phyloP scores from a whole-genome alignment of 164 flowering plant genomes.

The Stephania japonica region DNA sequence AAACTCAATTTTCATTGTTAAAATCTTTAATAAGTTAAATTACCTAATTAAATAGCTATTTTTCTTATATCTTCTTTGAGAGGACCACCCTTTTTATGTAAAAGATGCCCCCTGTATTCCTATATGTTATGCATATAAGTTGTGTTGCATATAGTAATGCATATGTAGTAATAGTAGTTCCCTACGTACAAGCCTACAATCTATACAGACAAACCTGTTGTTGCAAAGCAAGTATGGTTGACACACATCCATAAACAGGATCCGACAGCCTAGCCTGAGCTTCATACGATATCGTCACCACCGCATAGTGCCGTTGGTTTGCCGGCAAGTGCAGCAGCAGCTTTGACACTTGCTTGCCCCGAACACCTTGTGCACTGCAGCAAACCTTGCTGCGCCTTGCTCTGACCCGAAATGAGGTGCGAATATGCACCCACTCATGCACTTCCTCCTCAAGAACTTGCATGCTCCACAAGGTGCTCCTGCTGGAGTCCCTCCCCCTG shows the following conservation, averaged over 20 bases:
- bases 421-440: constrained; percentile 73
- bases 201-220: constrained; percentile 60
- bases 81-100: no score
- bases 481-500: no score
- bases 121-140: no score
- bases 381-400: constrained; percentile 85
- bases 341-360: constrained; percentile 94
- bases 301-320: constrained; percentile 73
- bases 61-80: no score
- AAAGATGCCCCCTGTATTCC: no score
- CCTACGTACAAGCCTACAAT: no score
- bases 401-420: constrained; percentile 85
- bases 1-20: no score
- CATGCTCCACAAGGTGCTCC: constrained; percentile 97
- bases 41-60: no score
- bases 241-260: constrained; percentile 89
- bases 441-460: constrained; percentile 88
- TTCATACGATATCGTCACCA: constrained; percentile 73
- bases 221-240: constrained; percentile 79
- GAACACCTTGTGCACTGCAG: constrained; percentile 87
- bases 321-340: constrained; percentile 61
- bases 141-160: no score
- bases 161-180: no score
- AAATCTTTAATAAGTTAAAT: no score
- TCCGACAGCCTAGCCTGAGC: constrained; percentile 91